These are phyloP conservation scores for Trichoderma simmonsii DNA, from an alignment of 2,329 filamentous ascomycete genomes.

Conservation along the genomic window DNA sequence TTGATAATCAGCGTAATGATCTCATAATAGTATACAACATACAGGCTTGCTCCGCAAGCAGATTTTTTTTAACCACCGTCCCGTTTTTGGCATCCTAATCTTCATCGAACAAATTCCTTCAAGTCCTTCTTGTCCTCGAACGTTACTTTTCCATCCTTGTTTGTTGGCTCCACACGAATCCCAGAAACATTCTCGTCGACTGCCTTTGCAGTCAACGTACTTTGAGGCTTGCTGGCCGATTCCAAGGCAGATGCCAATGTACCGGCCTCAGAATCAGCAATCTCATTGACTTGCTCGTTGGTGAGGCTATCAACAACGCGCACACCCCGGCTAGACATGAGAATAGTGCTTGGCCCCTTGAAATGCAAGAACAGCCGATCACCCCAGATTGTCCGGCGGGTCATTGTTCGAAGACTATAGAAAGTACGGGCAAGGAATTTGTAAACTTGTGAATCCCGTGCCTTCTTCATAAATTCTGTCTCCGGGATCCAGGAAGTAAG, in stretches of 20 bases:
- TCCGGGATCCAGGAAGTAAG: slow-evolving; percentile 63
- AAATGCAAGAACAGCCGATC: slow-evolving; percentile 91
- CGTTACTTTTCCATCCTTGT: slow-evolving; percentile 61
- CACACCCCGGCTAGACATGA: slow-evolving; percentile 84
- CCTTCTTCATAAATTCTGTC: slow-evolving; percentile 67
- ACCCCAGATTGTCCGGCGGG: slow-evolving; percentile 84
- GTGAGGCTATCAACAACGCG: slow-evolving; percentile 75
- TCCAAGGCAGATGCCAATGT: slow-evolving; percentile 59
- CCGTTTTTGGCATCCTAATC: not conserved
- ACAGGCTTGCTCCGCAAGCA: slow-evolving; percentile 8
- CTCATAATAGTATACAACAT: slow-evolving; percentile 10
- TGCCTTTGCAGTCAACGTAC: slow-evolving; percentile 3
- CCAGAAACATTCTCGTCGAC: slow-evolving; percentile 36
- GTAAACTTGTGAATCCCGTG: slow-evolving; percentile 72
- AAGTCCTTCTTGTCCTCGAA: slow-evolving; percentile 60
- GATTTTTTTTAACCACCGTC: not conserved
- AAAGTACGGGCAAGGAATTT: slow-evolving; percentile 62
- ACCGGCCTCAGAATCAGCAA: slow-evolving; percentile 78
- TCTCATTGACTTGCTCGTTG: slow-evolving; percentile 79
- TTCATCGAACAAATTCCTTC: slow-evolving; percentile 51
- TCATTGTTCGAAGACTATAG: slow-evolving; percentile 70
- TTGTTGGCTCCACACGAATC: slow-evolving; percentile 55
- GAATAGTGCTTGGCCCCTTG: slow-evolving; percentile 76
- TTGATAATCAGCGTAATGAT: not conserved
- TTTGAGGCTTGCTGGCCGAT: slow-evolving; percentile 36